Evolutionary conservation across 2,329 filamentous ascomycete genomes (phyloP), one percentile per base, ranked within the genome.

Genomic region (Teratosphaeria pseudoeucalypti): DNA sequence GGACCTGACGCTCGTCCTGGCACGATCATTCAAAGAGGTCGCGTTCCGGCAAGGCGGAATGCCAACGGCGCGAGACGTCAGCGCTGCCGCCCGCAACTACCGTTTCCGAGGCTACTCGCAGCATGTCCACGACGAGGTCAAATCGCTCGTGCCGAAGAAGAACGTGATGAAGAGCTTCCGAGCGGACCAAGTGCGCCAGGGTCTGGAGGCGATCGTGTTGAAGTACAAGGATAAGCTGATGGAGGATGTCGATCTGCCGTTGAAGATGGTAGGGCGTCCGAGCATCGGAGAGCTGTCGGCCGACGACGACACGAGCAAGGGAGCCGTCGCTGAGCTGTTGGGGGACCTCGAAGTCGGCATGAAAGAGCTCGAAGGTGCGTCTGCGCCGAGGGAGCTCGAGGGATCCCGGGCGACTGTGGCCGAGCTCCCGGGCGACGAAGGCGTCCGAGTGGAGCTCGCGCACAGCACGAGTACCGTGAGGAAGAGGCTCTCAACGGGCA

Each of bases 1-100:
- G 59, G 71, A 73, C 49, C 64, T 72, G 57, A 72, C 70, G 34
- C 63, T 72, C 19, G 70, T 72, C 39, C 64, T 73, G 16, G 67
- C 68, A 37, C 62, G 67, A 52, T 67, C 68, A 0, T 72, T 72
- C 62, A 65, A 66, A 54, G 64, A 66, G 52, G 62, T 62, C 9
- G 60, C 61, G 9, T 63, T 65, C 57, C 58, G 63, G 11, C 54
- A 58, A 32, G 61, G 58, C 43, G 61, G 59, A 27, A 62, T 64
- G 52, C 66, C 66, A 9, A 57, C 60, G 16, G 64, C 64, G 39
- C 56, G 56, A 43, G 66, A 66, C 49, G 62, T 67, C 54, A 55
- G 59, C 34, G 57, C 61, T 4, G 66, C 66, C 6, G 63, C 66
- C 3, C 59, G 64, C 6, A 63, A 60, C 14, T 67, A 66, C 43